A percentile compares a stretch with the other conserved stretches of the same genome.
These are phyloP conservation scores for Apiotrichum siamense DNA, from an alignment of 1,284 basidiomycete genomes.

Conservation along the genomic window DNA sequence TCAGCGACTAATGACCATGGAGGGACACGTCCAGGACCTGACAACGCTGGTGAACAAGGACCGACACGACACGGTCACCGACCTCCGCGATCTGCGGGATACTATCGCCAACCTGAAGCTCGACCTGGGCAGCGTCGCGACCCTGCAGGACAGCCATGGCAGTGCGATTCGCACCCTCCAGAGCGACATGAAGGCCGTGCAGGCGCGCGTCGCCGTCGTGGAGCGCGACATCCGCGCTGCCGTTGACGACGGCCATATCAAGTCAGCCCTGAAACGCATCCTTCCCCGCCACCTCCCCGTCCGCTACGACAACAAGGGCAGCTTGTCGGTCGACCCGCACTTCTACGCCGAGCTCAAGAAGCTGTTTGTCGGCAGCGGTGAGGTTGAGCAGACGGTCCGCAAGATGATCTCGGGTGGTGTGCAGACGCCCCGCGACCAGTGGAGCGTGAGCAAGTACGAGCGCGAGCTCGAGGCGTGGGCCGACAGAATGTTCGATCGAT, in stretches of 20 bases:
- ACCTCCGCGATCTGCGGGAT: slow-evolving; percentile 55
- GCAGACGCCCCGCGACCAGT: neutral
- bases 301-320: slow-evolving; percentile 39
- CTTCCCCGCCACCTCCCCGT: slow-evolving; percentile 48
- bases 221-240: slow-evolving; percentile 55
- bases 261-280: slow-evolving; percentile 42
- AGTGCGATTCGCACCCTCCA: slow-evolving; percentile 8
- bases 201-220: slow-evolving; percentile 55
- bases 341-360: slow-evolving; percentile 51
- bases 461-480: slow-evolving; percentile 42
- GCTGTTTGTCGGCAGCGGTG: slow-evolving; percentile 43
- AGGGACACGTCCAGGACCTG: slow-evolving; percentile 1
- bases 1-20: neutral
- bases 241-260: slow-evolving; percentile 37
- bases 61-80: slow-evolving; percentile 13
- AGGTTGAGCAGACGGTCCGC: slow-evolving; percentile 26
- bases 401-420: slow-evolving; percentile 8
- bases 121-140: neutral
- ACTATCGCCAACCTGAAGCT: slow-evolving; percentile 40
- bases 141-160: neutral
- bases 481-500: slow-evolving; percentile 38
- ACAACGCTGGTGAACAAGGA: slow-evolving; percentile 25
- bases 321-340: slow-evolving; percentile 46
- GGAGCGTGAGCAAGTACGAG: slow-evolving; percentile 35
- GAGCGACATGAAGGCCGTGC: slow-evolving; percentile 22